Conservation (phyloP, 2,329 filamentous ascomycete genomes). For the Aspergillus pseudonomiae region DNA sequence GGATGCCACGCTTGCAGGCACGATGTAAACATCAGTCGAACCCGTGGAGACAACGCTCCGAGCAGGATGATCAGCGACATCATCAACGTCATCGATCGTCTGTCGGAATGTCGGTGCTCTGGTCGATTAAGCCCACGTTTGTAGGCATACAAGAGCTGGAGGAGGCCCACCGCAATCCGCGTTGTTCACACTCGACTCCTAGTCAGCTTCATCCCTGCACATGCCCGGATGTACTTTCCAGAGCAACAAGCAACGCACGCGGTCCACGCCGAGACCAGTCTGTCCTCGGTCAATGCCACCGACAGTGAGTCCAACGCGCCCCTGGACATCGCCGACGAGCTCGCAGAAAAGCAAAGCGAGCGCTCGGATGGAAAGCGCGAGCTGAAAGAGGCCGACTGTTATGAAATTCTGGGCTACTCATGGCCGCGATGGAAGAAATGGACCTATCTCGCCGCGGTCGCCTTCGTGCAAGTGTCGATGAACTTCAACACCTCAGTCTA, state of each 20-base stretch:
- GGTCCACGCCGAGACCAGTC: background rate
- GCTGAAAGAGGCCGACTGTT: constrained; percentile 58
- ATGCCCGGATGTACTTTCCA: background rate
- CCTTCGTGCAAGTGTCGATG: constrained; percentile 71
- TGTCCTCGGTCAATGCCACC: background rate
- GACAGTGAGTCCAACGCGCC: background rate
- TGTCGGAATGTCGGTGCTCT: no score
- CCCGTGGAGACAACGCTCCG: no score
- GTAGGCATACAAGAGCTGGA: no score
- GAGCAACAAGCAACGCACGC: background rate
- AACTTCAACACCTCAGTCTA: constrained; percentile 75
- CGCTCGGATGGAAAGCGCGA: constrained; percentile 29
- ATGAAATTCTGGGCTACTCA: constrained; percentile 62
- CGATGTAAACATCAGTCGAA: no score
- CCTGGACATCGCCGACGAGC: background rate
- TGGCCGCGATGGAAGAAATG: constrained; percentile 48
- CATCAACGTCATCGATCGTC: no score
- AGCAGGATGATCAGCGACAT: no score
- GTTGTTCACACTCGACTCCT: background rate
- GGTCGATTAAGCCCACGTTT: no score
- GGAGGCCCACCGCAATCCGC: no score
- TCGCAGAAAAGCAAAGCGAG: background rate
- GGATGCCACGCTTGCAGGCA: no score
- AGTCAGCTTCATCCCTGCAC: background rate
- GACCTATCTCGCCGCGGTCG: constrained; percentile 57